A percentile compares a stretch with the other conserved stretches of the same genome.
These are phyloP conservation scores for Lophium mytilinum DNA, from an alignment of 495 filamentous ascomycete genomes.

Conservation along the genomic window DNA sequence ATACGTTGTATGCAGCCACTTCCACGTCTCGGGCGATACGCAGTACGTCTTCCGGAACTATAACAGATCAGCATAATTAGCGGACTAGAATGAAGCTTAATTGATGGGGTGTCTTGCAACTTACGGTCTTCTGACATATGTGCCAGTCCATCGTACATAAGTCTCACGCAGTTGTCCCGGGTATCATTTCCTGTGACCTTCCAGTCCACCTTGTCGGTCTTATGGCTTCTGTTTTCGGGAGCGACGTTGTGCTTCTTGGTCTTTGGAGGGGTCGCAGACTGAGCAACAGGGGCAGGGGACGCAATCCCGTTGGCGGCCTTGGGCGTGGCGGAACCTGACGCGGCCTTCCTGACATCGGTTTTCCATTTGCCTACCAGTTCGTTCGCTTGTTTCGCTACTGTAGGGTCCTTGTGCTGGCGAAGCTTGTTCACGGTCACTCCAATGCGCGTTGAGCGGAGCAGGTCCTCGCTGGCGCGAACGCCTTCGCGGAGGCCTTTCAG, in stretches of 20 bases:
- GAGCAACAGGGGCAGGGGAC: conserved; percentile 35
- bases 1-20: conserved; percentile 52
- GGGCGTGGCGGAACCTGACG: conserved; percentile 42
- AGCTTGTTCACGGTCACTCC: conserved; percentile 82
- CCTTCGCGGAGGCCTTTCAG: conserved; percentile 70
- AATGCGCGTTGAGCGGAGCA: conserved; percentile 79
- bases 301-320: conserved; percentile 35
- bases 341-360: conserved; percentile 52
- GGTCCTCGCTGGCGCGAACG: conserved; percentile 76
- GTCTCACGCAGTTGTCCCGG: conserved; percentile 75
- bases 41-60: conserved; percentile 50
- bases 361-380: conserved; percentile 88
- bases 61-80: neutral
- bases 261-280: conserved; percentile 37
- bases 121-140: conserved; percentile 48
- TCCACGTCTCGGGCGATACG: conserved; percentile 64
- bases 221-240: conserved; percentile 68
- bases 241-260: conserved; percentile 55
- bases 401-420: conserved; percentile 62
- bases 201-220: conserved; percentile 67
- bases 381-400: conserved; percentile 62
- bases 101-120: conserved; percentile 31
- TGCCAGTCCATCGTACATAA: conserved; percentile 80
- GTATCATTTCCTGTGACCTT: conserved; percentile 58
- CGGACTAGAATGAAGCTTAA: neutral